These are phyloP conservation scores for Microbotryum intermedium DNA, from an alignment of 1,284 basidiomycete species.

Conservation along the genomic window DNA sequence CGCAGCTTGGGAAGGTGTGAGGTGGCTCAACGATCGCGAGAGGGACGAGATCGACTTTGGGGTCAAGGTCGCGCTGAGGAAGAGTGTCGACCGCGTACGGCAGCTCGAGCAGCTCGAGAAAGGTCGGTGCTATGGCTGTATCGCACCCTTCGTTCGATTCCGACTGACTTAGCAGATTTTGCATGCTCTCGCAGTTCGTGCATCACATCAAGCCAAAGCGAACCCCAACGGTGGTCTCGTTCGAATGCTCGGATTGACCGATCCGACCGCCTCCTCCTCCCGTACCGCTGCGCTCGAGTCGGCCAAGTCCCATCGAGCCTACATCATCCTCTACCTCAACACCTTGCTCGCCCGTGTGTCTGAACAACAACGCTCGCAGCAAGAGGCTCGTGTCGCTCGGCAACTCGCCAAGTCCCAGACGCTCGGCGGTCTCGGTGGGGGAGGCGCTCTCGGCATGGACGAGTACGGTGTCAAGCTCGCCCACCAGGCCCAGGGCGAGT, in stretches of 20 bases:
- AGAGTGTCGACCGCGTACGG: slow-evolving; percentile 72
- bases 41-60: slow-evolving; percentile 85
- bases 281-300: slow-evolving; percentile 53
- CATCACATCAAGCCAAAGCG: slow-evolving; percentile 23
- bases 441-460: slow-evolving; percentile 21
- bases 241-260: slow-evolving; percentile 47
- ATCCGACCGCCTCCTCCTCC: slow-evolving; percentile 55
- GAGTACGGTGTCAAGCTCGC: slow-evolving; percentile 16
- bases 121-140: slow-evolving; percentile 50
- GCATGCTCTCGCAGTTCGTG: slow-evolving; percentile 23
- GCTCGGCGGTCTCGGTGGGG: slow-evolving; percentile 48
- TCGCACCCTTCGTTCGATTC: neutral
- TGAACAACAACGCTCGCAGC: slow-evolving; percentile 70
- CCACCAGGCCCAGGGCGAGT: slow-evolving; percentile 23
- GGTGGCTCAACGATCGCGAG: slow-evolving; percentile 69
- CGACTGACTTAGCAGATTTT: slow-evolving; percentile 6
- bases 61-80: slow-evolving; percentile 66
- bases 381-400: slow-evolving; percentile 73
- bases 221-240: slow-evolving; percentile 6
- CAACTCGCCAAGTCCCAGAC: slow-evolving; percentile 68
- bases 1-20: slow-evolving; percentile 55
- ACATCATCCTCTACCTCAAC: slow-evolving; percentile 76
- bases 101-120: slow-evolving; percentile 77
- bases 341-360: slow-evolving; percentile 66
- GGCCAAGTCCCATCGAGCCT: slow-evolving; percentile 68